Percentiles rank a stretch among this genome's conserved stretches.
Conservation (phyloP, 495 filamentous ascomycete genomes). For the Mytilinidion resinicola region DNA sequence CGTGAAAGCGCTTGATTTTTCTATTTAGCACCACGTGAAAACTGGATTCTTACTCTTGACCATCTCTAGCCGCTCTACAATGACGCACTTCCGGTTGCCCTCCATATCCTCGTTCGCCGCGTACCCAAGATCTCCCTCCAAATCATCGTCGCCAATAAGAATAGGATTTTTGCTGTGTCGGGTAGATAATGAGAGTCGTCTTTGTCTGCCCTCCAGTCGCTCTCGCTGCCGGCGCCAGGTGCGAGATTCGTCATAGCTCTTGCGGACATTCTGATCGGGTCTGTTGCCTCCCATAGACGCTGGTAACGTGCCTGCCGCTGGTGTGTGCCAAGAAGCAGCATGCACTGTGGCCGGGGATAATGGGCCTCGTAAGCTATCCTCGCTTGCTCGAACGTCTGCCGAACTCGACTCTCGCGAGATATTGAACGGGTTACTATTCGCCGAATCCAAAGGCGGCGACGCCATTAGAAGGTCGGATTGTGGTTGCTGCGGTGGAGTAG, state of each 20-base stretch:
- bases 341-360: conserved; percentile 33
- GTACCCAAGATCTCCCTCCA: conserved; percentile 89
- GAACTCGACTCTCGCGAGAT: conserved; percentile 53
- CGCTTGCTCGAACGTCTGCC: conserved; percentile 37
- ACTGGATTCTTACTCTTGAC: conserved; percentile 94
- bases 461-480: conserved; percentile 69
- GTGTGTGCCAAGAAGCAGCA: conserved; percentile 31
- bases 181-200: conserved; percentile 30
- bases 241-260: conserved; percentile 40
- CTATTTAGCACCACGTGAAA: conserved; percentile 86
- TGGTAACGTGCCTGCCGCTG: conserved; percentile 9
- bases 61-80: conserved; percentile 90
- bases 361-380: conserved; percentile 34
- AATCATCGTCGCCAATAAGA: conserved; percentile 60
- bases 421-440: conserved; percentile 81
- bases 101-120: conserved; percentile 92
- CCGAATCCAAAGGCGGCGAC: conserved; percentile 59
- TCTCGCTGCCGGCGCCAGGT: conserved; percentile 7
- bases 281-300: conserved; percentile 4
- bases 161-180: conserved; percentile 12
- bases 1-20: too few species aligned
- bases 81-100: conserved; percentile 80
- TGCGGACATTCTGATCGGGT: conserved; percentile 14
- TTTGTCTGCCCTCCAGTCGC: conserved; percentile 14
- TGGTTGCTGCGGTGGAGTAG: conserved; percentile 46